Evolutionary conservation across 345 rosid species (phyloP), one percentile per base, ranked within the genome.

Genomic region (Linum lewisii): DNA sequence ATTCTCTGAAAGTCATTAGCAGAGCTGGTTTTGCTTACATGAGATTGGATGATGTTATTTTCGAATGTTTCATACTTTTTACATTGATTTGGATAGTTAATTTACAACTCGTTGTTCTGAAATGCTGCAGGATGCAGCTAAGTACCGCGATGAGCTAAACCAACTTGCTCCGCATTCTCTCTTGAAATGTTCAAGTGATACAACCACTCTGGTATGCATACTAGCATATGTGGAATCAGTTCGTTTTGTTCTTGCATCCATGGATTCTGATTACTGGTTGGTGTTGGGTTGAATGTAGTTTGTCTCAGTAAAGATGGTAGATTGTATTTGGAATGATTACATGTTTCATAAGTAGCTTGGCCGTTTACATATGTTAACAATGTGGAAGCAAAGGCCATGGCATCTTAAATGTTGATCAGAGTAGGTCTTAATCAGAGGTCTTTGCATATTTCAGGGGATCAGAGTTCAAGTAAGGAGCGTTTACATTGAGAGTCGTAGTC

Each of bases 381-480:
- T 52, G 23, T 19, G 23, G 24, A 19, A 21, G 21, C 14, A 21
- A 19, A 24, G 7, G 34, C 34, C 5, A 52, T 20, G 56, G 19
- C 54, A 8, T 51, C 8, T 15, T n/a, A 8, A 8, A 29, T 29
- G 34, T 29, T 52, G 13, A 21, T 9, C 8, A 11, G 56, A 10
- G 56, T 20, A 4, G 6, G 22, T 24, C n/a, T n/a, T n/a, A n/a
- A n/a, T n/a, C n/a, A n/a, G n/a, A n/a, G n/a, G 25, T 52, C 32
- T n/a, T 21, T 19, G 58, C 54, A 47, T 54, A 51, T 78, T 61
- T 25, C 80, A 86, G 89, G 94, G 89, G 34, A 72, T 86, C 73
- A 78, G 79, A 71, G 78, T 80, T 75, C 84, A 86, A 80, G 82
- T 86, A 44, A 75, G 82, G 76, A 86, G 94, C 20, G 85, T 78